Evolutionary conservation across 2,329 filamentous ascomycete genomes (phyloP), one percentile per base, ranked within the genome.

Genomic region (Malbranchea zuffiana): DNA sequence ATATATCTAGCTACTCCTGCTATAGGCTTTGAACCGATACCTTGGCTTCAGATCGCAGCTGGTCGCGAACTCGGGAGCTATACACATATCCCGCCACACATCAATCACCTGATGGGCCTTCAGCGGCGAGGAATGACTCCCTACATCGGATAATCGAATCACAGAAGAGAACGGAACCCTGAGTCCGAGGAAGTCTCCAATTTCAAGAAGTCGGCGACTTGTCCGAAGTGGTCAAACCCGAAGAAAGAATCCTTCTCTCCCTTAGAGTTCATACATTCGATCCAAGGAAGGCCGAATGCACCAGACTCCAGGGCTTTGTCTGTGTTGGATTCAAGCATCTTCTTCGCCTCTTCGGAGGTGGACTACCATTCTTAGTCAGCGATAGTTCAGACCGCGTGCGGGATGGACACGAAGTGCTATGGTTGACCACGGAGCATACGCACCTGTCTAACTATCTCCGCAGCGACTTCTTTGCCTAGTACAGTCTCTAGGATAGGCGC

Each of bases 211-310:
- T 70, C 63, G 26, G 61, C 59, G 3, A 78, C 57, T 48, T 69
- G 66, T 1, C 68, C 73, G 28, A 78, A 45, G 53, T 75, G 72
- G 57, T 78, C 74, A 10, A 78, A 66, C 0, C 74, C 74, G 69
- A 71, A 78, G 47, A 71, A 77, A 1, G 55, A 55, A 44, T 76
- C 71, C 24, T 52, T 72, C 48, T 69, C 54, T 0, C 72, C 73
- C 34, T 69, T 56, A 5, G 52, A 35, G 51, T 76, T 72, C 32
- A 65, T 72, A 36, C 71, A 74, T 53, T 61, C 56, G 48, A 75
- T 72, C 67, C 71, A 78, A 2, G 74, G 74, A 36, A 78, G 48
- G 1, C 74, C 74, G 59, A 79, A 79, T 1, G 70, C 71, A 1
- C 72, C 74, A 16, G 67, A 61, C 16, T 57, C 54, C 16, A 76